Evolutionary conservation across 352 stramenopile genomes (phyloP).

Genomic region (Hyaloperonospora brassicae): DNA sequence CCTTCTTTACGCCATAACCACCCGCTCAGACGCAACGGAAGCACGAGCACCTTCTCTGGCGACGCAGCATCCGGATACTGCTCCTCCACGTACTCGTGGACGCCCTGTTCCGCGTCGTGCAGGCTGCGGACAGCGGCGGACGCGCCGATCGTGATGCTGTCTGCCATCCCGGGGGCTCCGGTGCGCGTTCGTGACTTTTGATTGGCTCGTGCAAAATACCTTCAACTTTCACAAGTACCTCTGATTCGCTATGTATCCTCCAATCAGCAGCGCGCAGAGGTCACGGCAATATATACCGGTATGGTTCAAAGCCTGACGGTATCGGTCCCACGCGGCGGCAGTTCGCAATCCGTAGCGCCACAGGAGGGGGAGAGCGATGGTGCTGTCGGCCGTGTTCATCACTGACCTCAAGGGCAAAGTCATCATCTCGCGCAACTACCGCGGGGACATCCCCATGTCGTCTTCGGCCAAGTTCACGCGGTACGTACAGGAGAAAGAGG

Average conservation of each 20-base stretch:
- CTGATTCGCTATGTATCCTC: too few relatives aligned
- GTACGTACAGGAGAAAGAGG: slow-evolving; percentile 92
- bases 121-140: slow-evolving; percentile 36
- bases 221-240: too few relatives aligned
- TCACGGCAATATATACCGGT: background rate
- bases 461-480: slow-evolving; percentile 86
- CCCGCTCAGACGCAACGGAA: slow-evolving; percentile 36
- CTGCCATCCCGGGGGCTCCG: slow-evolving; percentile 4
- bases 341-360: slow-evolving; percentile 8
- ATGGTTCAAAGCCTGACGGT: background rate
- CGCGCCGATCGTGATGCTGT: slow-evolving; percentile 18
- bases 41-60: slow-evolving; percentile 10
- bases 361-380: slow-evolving; percentile 59
- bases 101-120: slow-evolving; percentile 38
- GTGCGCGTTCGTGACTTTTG: too few relatives aligned
- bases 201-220: too few relatives aligned
- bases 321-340: slow-evolving; percentile 10
- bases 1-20: slow-evolving; percentile 56
- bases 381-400: slow-evolving; percentile 98
- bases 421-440: slow-evolving; percentile 99
- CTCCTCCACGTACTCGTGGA: slow-evolving; percentile 62
- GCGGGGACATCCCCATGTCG: slow-evolving; percentile 95
- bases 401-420: slow-evolving; percentile 98
- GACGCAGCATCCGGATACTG: slow-evolving; percentile 13
- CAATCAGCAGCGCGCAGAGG: too few relatives aligned